These are phyloP conservation scores for Lepidium africanum DNA, from an alignment of 345 rosid species.

Conservation along the genomic window DNA sequence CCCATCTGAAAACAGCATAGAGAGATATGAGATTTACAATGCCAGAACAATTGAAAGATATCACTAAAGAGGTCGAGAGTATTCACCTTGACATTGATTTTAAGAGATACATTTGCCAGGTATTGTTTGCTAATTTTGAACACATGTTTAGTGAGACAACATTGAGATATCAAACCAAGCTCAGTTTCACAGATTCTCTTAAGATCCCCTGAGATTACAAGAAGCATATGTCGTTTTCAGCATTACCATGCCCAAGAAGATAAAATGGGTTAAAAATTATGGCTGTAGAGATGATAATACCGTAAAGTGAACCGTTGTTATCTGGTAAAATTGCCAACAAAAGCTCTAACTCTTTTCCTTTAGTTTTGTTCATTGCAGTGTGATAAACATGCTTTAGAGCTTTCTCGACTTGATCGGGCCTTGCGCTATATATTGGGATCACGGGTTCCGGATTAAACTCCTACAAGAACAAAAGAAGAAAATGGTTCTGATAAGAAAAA, in stretches of 20 bases:
- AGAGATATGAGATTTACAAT: neutral
- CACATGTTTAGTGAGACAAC: slow-evolving; percentile 95
- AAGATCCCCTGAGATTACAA: slow-evolving; percentile 64
- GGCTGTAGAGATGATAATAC: slow-evolving; percentile 32
- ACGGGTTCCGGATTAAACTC: slow-evolving; percentile 93
- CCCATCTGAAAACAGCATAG: slow-evolving; percentile 66
- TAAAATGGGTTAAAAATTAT: neutral
- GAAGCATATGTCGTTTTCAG: neutral
- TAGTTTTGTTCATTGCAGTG: slow-evolving; percentile 70
- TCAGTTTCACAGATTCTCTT: slow-evolving; percentile 98
- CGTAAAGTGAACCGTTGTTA: slow-evolving; percentile 92
- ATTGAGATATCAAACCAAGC: slow-evolving; percentile 91
- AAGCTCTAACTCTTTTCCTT: slow-evolving; percentile 97
- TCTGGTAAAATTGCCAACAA: slow-evolving; percentile 86
- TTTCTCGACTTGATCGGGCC: slow-evolving; percentile 97
- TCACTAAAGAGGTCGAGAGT: neutral
- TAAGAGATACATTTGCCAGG: slow-evolving; percentile 88
- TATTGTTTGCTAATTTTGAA: slow-evolving; percentile 97
- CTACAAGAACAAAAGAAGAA: slow-evolving; percentile 27
- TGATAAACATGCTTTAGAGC: slow-evolving; percentile 89
- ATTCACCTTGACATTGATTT: slow-evolving; percentile 91
- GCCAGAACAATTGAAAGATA: neutral
- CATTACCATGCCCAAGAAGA: neutral
- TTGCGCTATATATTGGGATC: slow-evolving; percentile 77
- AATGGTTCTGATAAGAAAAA: neutral